Evolutionary conservation across 2,329 filamentous ascomycete species (phyloP).

Genomic region (Ascochyta fabae): DNA sequence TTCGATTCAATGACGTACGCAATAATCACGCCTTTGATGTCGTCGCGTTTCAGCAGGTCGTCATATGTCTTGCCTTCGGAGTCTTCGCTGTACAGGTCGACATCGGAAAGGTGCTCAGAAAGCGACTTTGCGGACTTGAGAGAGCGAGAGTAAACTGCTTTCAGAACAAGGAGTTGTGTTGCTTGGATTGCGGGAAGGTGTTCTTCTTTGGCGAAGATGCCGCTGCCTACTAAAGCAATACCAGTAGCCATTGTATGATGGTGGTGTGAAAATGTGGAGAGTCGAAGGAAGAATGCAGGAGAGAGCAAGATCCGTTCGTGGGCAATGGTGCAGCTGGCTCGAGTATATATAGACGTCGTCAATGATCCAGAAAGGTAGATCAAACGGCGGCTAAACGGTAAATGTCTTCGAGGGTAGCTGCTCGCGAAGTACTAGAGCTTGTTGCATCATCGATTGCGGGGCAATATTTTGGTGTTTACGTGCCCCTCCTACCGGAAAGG

Average conservation of each 20-base stretch:
- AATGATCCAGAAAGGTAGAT: conserved; percentile 1
- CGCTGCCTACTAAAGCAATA: conserved; percentile 68
- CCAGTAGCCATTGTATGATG: conserved; percentile 49
- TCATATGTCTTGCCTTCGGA: conserved; percentile 56
- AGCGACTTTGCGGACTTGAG: conserved; percentile 60
- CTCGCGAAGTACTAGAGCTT: background rate
- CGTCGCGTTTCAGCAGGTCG: conserved; percentile 60
- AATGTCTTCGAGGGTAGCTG: conserved; percentile 1
- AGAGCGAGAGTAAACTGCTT: conserved; percentile 71
- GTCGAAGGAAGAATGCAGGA: background rate
- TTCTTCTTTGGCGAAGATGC: conserved; percentile 66
- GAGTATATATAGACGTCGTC: background rate
- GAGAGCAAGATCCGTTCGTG: background rate
- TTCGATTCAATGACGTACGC: conserved; percentile 46
- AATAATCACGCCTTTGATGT: conserved; percentile 64
- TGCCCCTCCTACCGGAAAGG: conserved; percentile 26
- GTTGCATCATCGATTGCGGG: conserved; percentile 17
- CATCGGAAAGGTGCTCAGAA: conserved; percentile 45
- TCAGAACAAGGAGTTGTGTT: conserved; percentile 60
- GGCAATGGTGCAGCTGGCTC: background rate
- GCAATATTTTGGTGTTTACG: conserved; percentile 17
- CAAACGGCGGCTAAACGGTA: conserved; percentile 29
- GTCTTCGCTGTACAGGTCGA: conserved; percentile 67
- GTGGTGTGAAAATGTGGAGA: background rate
- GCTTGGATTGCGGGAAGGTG: conserved; percentile 69